Base-by-base conservation (phyloP, 179 eudicot genomes). In the Vitellaria paradoxa region DNA sequence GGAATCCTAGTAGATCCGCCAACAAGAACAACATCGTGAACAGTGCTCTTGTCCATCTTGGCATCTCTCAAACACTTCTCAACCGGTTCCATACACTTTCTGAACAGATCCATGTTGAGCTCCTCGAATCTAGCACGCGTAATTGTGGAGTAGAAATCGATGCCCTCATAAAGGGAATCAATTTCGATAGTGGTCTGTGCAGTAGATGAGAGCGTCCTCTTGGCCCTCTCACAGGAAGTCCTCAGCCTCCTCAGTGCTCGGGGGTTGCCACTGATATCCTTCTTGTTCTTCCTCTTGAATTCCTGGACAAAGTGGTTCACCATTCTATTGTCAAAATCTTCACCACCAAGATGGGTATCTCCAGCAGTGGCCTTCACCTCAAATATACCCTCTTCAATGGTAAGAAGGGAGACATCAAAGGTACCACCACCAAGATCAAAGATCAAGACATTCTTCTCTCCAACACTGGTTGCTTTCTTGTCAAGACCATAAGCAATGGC, bases 1-100 rank as follows among this genome's bases (percentile, higher is more conserved):
- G 82, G 82, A 49, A 80, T 80, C 30, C 79, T 69, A 12, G 78
- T 74, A 21, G 82, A 80, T 0, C 82, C 82, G 5, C 82, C 81
- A 0, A 73, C 81, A 0, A 79, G 77, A 49, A 79, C 81, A 6
- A 79, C 77, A 9, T 79, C 81, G 3, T 79, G 77, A 9, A 79
- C 67, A 0, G 46, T 13, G 66, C 72, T 79, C 73, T 79, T 79
- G 60, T 73, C 81, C 65, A 79, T 79, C 77, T 79, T 73, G 10
- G 77, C 81, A 24, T 79, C 77, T n/a, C 77, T 65, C 72, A 79
- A 65, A 73, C 81, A 79, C 26, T 73, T 73, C 73, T 79, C 81
- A 0, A 79, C 81, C 6, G 81, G 77, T 17, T 79, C 81, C 77
- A 79, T 79, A 23, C 73, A 73, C 67, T 73, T 73, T 21, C 77